Evolutionary conservation across 2,329 filamentous ascomycete species (phyloP), one percentile per base, ranked within the genome.

Genomic region (Aspergillus sp.): DNA sequence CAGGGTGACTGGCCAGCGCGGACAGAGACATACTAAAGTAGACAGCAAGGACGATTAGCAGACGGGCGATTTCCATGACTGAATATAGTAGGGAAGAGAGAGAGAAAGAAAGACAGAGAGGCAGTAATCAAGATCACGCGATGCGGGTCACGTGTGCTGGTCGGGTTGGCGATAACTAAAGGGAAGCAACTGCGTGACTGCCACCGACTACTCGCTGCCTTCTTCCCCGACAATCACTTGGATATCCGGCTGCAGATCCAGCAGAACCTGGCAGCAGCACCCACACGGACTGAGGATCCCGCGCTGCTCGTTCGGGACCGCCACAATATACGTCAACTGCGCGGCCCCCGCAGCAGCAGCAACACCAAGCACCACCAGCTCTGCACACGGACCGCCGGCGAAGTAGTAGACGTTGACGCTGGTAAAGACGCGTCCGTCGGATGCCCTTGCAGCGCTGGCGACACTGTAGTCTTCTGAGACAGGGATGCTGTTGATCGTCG

Each of bases 371-470:
- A 65, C 64, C 17, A 69, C 68, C 11, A 70, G 62, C 42, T 70
- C 66, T 9, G 68, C 68, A 55, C 68, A 71, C 18, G 68, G 68
- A 2, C 68, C 67, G n/a, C 68, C 67, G 1, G 63, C 68, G 45
- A 62, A 61, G 50, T 68, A 66, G 44, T 64, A 66, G 42, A 67
- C 66, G 30, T 69, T 68, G 47, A 67, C 64, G 13, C 64, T 66
- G 3, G 63, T 64, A 58, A 65, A 68, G 43, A 67, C 55, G 11
- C 62, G 63, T 15, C 63, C 66, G 20, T 65, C 59, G 1, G 54
- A 45, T 12, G 60, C 50, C 9, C 62, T 53, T 4, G 61, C 62
- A 17, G 67, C 53, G 44, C 62, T 64, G 48, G 61, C 59, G 32
- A 69, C 64, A 45, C 61, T 64, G 59, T 68, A 59, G 53, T 57